These are phyloP conservation scores for Trichosporon faecale DNA, from an alignment of 1,284 basidiomycete species.

Conservation along the genomic window DNA sequence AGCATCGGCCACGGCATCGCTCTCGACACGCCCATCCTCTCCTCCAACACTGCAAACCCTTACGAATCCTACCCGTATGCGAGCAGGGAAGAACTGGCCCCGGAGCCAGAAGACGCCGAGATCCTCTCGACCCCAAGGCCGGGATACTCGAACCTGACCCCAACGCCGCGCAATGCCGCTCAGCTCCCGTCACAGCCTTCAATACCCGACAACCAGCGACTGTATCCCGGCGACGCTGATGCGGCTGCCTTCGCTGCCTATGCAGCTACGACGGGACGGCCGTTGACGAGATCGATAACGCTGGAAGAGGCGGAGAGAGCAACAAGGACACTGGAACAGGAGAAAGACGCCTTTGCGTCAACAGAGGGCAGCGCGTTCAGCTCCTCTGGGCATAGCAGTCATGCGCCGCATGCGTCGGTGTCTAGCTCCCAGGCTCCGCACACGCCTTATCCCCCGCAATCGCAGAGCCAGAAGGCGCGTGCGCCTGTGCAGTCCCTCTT, in stretches of 20 bases:
- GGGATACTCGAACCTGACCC: not conserved
- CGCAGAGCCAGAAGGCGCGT: not conserved
- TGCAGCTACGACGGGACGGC: not conserved
- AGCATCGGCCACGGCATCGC: not conserved
- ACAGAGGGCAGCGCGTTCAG: not conserved
- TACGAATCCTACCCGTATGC: not conserved
- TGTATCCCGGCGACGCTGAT: not conserved
- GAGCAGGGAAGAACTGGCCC: not conserved
- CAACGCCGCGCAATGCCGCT: not conserved
- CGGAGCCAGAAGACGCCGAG: not conserved
- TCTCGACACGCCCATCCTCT: not conserved
- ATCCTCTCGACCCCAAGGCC: not conserved
- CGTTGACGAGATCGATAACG: not conserved
- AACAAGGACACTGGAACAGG: not conserved
- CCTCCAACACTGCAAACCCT: not conserved
- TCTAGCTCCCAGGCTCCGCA: not conserved
- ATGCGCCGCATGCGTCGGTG: not conserved
- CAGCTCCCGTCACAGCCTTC: not conserved
- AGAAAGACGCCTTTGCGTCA: not conserved
- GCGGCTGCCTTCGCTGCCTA: not conserved
- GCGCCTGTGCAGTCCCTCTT: not conserved
- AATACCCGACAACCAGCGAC: not conserved
- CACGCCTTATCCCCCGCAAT: not conserved
- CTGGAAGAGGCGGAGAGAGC: not conserved
- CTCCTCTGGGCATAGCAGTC: not conserved